Evolutionary conservation across 805 yeast species (phyloP).

Genomic region (Yarrowia keelungensis): DNA sequence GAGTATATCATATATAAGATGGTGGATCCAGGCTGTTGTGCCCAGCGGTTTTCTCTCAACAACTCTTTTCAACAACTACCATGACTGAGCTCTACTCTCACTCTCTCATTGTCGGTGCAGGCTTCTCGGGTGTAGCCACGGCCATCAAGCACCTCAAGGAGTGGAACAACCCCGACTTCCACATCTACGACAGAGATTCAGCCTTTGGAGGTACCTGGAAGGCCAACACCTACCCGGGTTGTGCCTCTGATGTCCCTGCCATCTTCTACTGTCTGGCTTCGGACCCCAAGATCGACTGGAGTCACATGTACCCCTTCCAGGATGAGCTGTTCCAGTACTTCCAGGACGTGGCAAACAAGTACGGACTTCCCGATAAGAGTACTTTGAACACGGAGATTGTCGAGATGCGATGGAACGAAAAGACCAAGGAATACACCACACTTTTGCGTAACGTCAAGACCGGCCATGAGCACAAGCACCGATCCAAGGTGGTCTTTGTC

Average conservation of each 20-base stretch:
- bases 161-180: slow-evolving; percentile 41
- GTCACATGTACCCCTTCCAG: slow-evolving; percentile 37
- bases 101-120: slow-evolving; percentile 41
- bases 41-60: slow-evolving; percentile 1
- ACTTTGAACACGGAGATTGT: slow-evolving; percentile 27
- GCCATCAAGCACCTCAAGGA: slow-evolving; percentile 40
- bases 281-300: slow-evolving; percentile 39
- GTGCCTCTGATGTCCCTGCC: slow-evolving; percentile 39
- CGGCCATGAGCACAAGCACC: slow-evolving; percentile 4
- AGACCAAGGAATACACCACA: slow-evolving; percentile 1
- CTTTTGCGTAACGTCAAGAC: slow-evolving; percentile 11
- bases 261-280: slow-evolving; percentile 39
- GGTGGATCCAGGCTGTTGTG: background rate
- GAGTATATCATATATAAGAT: background rate
- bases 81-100: slow-evolving; percentile 35
- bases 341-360: slow-evolving; percentile 38
- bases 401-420: slow-evolving; percentile 37
- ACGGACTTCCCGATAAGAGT: slow-evolving; percentile 18
- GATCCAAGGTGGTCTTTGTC: slow-evolving; percentile 30
- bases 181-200: slow-evolving; percentile 40
- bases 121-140: slow-evolving; percentile 42
- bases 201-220: slow-evolving; percentile 40
- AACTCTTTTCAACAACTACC: too few species aligned
- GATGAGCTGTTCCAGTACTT: slow-evolving; percentile 39
- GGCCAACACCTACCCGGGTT: slow-evolving; percentile 40